phyloP scores from a whole-genome alignment of 1,139 yeast species.

The Ogataea hybrid region DNA sequence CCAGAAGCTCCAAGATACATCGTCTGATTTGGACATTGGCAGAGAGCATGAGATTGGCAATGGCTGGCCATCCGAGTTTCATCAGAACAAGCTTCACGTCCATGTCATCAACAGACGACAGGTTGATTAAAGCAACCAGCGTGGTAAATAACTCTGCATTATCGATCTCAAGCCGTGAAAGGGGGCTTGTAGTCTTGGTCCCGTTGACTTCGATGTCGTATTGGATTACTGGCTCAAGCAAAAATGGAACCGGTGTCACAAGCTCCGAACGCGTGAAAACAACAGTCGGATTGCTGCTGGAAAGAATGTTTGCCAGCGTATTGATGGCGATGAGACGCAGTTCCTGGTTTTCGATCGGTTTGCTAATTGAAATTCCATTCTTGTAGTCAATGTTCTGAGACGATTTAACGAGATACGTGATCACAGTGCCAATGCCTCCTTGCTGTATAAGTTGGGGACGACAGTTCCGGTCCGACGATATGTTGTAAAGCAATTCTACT shows the following conservation, averaged over 20 bases:
- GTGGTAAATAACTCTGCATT: conserved; percentile 43
- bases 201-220: conserved; percentile 25
- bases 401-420: conserved; percentile 39
- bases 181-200: conserved; percentile 31
- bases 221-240: conserved; percentile 43
- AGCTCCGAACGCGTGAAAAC: conserved; percentile 43
- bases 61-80: conserved; percentile 38
- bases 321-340: conserved; percentile 32
- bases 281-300: conserved; percentile 40
- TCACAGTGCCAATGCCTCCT: conserved; percentile 41
- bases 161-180: conserved; percentile 29
- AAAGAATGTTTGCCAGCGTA: conserved; percentile 43
- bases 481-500: conserved; percentile 24
- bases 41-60: conserved; percentile 39
- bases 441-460: conserved; percentile 44
- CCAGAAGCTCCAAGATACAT: conserved; percentile 47
- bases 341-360: conserved; percentile 20
- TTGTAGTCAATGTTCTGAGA: conserved; percentile 32
- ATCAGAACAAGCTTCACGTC: conserved; percentile 35
- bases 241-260: conserved; percentile 45
- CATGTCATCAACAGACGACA: conserved; percentile 37
- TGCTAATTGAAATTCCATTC: conserved; percentile 9
- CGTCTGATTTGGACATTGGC: conserved; percentile 40
- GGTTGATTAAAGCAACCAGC: conserved; percentile 48
- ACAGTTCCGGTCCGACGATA: conserved; percentile 23